Evolutionary conservation across 2,329 filamentous ascomycete species (phyloP).

Genomic region (Periglandula ipomoeae): DNA sequence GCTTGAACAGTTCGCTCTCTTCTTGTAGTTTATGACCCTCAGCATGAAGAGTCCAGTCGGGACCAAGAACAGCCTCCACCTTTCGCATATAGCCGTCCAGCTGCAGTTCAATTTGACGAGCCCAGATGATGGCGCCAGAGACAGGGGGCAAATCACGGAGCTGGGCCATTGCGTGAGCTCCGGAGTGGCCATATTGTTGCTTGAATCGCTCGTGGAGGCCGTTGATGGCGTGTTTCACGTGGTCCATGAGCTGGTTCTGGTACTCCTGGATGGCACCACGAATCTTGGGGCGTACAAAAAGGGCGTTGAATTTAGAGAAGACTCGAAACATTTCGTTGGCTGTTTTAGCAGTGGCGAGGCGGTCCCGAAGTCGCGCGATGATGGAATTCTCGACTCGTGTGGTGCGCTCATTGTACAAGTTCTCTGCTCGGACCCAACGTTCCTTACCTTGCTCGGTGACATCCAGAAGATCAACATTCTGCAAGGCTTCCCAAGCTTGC

Average conservation of each 20-base stretch:
- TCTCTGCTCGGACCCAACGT: slow-evolving; percentile 87
- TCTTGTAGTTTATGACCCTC: slow-evolving; percentile 90
- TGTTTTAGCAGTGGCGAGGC: slow-evolving; percentile 88
- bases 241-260: slow-evolving; percentile 94
- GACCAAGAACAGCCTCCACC: slow-evolving; percentile 93
- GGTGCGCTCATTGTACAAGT: slow-evolving; percentile 94
- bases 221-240: slow-evolving; percentile 93
- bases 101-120: slow-evolving; percentile 91
- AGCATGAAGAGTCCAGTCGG: slow-evolving; percentile 87
- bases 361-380: slow-evolving; percentile 85
- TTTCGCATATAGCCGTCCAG: slow-evolving; percentile 97
- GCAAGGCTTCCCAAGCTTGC: slow-evolving; percentile 87
- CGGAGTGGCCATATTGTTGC: slow-evolving; percentile 95
- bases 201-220: slow-evolving; percentile 95
- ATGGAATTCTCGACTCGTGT: slow-evolving; percentile 98
- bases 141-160: slow-evolving; percentile 91
- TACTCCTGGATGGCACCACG: slow-evolving; percentile 96
- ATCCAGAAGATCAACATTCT: slow-evolving; percentile 91
- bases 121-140: slow-evolving; percentile 95
- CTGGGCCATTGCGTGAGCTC: slow-evolving; percentile 97
- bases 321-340: slow-evolving; percentile 99
- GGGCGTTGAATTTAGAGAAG: slow-evolving; percentile 98
- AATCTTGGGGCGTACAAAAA: slow-evolving; percentile 98
- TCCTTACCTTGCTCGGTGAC: slow-evolving; percentile 84
- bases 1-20: slow-evolving; percentile 88